phyloP scores from a whole-genome alignment of 2,329 filamentous ascomycete genomes.

The Westerdykella ornata region DNA sequence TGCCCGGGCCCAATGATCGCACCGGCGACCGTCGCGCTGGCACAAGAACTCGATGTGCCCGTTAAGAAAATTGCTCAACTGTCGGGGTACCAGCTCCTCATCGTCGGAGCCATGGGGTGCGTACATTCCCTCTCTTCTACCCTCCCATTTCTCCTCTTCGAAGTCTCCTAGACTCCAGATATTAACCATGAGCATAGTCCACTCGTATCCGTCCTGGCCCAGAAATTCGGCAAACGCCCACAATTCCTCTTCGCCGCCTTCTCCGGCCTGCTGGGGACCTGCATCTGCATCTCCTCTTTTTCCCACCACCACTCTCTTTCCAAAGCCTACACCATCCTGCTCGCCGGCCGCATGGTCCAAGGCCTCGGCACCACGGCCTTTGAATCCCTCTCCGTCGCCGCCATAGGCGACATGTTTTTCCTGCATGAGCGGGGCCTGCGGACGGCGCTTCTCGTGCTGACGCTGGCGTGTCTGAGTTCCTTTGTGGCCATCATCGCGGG shows the following conservation, averaged over 20 bases:
- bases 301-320: constrained; percentile 12
- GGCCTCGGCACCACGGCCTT: constrained; percentile 31
- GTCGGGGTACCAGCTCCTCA: constrained; percentile 19
- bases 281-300: constrained; percentile 26
- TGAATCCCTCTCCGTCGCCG: constrained; percentile 29
- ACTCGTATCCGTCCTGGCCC: constrained; percentile 29
- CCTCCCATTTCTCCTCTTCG: background rate
- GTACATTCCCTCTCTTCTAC: background rate
- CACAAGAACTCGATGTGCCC: constrained; percentile 14
- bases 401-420: constrained; percentile 33
- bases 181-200: constrained; percentile 6
- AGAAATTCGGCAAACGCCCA: constrained; percentile 33
- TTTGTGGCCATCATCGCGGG: constrained; percentile 27
- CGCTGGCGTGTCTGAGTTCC: constrained; percentile 25
- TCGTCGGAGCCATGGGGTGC: constrained; percentile 21
- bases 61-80: constrained; percentile 21
- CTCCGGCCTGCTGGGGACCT: constrained; percentile 27
- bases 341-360: constrained; percentile 30
- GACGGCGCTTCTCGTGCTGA: constrained; percentile 27
- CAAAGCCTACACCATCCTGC: constrained; percentile 26
- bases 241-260: constrained; percentile 31
- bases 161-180: background rate
- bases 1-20: constrained; percentile 21
- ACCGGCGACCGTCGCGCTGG: constrained; percentile 17
- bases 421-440: constrained; percentile 28